phyloP scores from a whole-genome alignment of 2,329 filamentous ascomycete species.

The Atkinsonella texensis region DNA sequence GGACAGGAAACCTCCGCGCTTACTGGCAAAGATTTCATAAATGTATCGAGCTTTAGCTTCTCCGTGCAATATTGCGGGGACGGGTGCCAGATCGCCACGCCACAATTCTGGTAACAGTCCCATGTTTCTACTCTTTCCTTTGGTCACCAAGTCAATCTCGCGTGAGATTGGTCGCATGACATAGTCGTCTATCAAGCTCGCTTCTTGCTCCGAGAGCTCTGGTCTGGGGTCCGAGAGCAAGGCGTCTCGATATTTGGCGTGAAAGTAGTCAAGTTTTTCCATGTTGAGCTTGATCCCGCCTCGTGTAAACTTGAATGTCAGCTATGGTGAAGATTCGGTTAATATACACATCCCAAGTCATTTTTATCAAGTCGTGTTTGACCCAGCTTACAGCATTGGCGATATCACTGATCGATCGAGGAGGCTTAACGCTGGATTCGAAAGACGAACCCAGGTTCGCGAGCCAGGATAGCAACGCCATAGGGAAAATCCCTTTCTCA shows the following conservation, averaged over 20 bases:
- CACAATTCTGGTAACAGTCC: conserved; percentile 10
- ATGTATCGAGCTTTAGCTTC: conserved; percentile 11
- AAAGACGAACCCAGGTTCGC: conserved; percentile 47
- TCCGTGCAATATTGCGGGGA: conserved; percentile 14
- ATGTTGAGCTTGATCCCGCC: conserved; percentile 77
- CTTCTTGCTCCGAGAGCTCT: conserved; percentile 13
- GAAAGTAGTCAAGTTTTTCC: conserved; percentile 70
- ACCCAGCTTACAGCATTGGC: conserved; percentile 45
- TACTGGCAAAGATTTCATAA: conserved; percentile 11
- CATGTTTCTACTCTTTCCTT: not conserved
- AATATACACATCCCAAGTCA: conserved; percentile 7
- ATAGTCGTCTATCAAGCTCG: conserved; percentile 12
- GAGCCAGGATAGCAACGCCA: conserved; percentile 63
- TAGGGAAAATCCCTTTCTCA: conserved; percentile 32
- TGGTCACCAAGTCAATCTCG: conserved; percentile 14
- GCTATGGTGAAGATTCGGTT: conserved; percentile 31
- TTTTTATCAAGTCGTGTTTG: not conserved
- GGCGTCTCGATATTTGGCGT: conserved; percentile 48
- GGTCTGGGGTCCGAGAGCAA: conserved; percentile 17
- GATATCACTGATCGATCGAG: conserved; percentile 51
- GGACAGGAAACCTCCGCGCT: conserved; percentile 14
- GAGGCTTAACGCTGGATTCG: conserved; percentile 14
- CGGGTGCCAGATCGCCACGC: conserved; percentile 13
- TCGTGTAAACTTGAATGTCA: conserved; percentile 78
- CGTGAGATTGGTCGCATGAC: conserved; percentile 13